phyloP scores from a whole-genome alignment of 208 protist species.

The Crithidia mellificae region DNA sequence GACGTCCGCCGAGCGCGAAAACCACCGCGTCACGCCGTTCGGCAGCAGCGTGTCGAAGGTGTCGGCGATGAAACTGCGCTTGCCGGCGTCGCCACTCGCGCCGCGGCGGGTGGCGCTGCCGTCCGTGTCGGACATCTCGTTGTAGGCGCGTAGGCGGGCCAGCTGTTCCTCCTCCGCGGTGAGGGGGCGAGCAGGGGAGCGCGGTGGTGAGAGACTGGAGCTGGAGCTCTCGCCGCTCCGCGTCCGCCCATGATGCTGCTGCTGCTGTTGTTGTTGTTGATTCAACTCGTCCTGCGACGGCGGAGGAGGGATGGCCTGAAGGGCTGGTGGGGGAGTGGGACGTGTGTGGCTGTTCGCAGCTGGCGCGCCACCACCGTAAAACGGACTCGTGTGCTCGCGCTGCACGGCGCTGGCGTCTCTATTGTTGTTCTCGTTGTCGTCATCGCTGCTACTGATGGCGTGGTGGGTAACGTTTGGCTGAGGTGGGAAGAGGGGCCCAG shows the following conservation, averaged over 20 bases:
- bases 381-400: neutral
- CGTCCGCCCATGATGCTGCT: neutral
- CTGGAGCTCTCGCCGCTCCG: neutral
- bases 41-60: conserved; percentile 35
- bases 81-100: neutral
- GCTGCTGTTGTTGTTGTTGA: conserved; percentile 14
- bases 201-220: neutral
- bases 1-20: conserved; percentile 17
- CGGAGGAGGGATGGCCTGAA: neutral
- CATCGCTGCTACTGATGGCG: conserved; percentile 8
- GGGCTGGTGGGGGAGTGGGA: neutral
- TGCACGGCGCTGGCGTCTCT: neutral
- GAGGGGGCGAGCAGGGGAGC: conserved; percentile 11
- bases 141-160: conserved; percentile 43
- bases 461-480: conserved; percentile 1
- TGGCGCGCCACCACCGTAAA: too few relatives aligned
- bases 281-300: neutral
- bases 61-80: conserved; percentile 34
- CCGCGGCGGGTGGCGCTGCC: neutral
- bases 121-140: conserved; percentile 15
- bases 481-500: neutral
- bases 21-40: conserved; percentile 3
- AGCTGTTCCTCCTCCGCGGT: conserved; percentile 46
- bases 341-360: too few relatives aligned
- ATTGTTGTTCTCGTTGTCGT: neutral